These are phyloP conservation scores for Pythium apleroticum DNA, from an alignment of 352 stramenopile genomes.

Conservation along the genomic window DNA sequence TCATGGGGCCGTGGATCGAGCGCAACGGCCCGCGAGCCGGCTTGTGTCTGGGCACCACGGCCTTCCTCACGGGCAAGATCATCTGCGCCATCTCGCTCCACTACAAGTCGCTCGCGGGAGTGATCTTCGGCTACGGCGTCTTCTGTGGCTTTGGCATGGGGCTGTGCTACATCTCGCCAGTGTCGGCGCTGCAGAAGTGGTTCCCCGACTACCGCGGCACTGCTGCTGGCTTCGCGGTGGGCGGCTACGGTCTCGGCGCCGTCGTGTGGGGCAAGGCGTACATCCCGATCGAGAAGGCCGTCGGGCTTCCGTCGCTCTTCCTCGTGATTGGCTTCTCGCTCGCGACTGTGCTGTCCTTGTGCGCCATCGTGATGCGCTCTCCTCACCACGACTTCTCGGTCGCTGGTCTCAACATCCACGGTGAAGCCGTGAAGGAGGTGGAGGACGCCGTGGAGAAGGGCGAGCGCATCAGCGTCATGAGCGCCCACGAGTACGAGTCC, in stretches of 20 bases:
- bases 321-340: conserved; percentile 48
- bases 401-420: conserved; percentile 58
- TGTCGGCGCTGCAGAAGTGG: conserved; percentile 70
- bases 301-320: conserved; percentile 52
- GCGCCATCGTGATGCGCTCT: conserved; percentile 44
- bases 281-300: conserved; percentile 41
- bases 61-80: conserved; percentile 56
- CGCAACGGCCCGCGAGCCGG: conserved; percentile 46
- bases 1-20: conserved; percentile 61
- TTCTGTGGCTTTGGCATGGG: conserved; percentile 60
- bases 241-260: conserved; percentile 52
- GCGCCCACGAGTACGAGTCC: conserved; percentile 37
- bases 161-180: conserved; percentile 68
- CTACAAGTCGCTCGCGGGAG: conserved; percentile 49
- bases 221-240: conserved; percentile 61
- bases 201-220: conserved; percentile 74
- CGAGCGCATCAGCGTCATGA: conserved; percentile 39
- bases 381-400: conserved; percentile 45
- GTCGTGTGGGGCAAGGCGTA: conserved; percentile 68
- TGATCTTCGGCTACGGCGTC: conserved; percentile 74
- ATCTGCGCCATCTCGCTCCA: conserved; percentile 52
- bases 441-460: conserved; percentile 28
- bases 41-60: conserved; percentile 41
- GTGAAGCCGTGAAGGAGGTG: conserved; percentile 35
- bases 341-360: conserved; percentile 40